Evolutionary conservation across 108 stramenopile genomes (phyloP).

Genomic region (Conticribra guillardii): DNA sequence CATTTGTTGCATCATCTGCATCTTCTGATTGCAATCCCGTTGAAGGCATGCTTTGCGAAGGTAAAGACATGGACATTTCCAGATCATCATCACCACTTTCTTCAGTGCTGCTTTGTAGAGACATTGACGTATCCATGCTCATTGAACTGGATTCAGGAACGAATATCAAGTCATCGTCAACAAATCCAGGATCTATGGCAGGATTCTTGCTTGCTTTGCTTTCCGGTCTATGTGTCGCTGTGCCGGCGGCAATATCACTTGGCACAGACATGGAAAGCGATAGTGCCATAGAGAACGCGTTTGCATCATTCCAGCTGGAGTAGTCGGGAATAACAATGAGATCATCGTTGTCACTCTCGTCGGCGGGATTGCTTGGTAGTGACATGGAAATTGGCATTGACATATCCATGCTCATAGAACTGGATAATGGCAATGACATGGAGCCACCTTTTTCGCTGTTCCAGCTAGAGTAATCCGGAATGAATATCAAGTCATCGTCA

Average conservation of each 20-base stretch:
- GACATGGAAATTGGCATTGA: background rate
- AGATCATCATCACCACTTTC: background rate
- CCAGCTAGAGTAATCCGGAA: background rate
- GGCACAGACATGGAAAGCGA: background rate
- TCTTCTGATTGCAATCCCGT: too few species aligned
- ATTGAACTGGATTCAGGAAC: background rate
- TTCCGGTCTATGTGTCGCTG: background rate
- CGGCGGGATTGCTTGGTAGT: background rate
- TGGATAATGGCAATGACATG: background rate
- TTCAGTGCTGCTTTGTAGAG: background rate
- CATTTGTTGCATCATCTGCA: too few species aligned
- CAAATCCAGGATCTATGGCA: background rate
- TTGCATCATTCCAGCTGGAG: background rate
- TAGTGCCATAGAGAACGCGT: background rate
- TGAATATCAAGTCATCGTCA: background rate
- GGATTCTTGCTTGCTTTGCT: background rate
- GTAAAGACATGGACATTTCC: too few species aligned
- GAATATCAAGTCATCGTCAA: background rate
- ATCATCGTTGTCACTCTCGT: background rate
- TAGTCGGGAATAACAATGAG: background rate
- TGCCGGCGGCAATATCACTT: too few species aligned
- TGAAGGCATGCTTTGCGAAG: too few species aligned
- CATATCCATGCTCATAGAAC: background rate
- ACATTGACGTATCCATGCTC: background rate
- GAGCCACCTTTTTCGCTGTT: background rate